phyloP scores from a whole-genome alignment of 106 monocot genomes.

The Iris macrosiphon region DNA sequence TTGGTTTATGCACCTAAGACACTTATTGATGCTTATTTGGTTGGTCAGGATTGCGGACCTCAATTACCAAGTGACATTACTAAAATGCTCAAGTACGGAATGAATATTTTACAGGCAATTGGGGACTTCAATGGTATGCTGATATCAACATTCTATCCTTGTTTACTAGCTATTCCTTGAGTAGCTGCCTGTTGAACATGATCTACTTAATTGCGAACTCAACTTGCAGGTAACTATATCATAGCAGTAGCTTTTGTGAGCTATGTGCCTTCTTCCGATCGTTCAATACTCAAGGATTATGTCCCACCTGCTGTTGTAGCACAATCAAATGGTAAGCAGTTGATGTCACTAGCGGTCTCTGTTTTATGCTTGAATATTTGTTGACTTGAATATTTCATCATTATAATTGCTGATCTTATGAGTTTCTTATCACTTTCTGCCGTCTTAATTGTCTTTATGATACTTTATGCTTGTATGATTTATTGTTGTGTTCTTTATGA shows the following conservation, averaged over 20 bases:
- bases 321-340: too few species aligned
- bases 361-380: too few species aligned
- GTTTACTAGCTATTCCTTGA: background rate
- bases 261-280: constrained; percentile 5
- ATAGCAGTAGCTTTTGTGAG: constrained; percentile 57
- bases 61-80: constrained; percentile 93
- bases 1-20: background rate
- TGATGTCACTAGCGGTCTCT: too few species aligned
- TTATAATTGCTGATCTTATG: too few species aligned
- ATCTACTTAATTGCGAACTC: background rate
- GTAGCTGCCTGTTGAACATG: background rate
- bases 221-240: constrained; percentile 51
- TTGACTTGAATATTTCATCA: too few species aligned
- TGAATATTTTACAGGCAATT: constrained; percentile 78
- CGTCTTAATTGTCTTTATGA: too few species aligned
- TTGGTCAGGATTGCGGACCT: constrained; percentile 70
- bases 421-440: too few species aligned
- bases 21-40: background rate
- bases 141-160: background rate
- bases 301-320: constrained; percentile 29
- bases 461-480: too few species aligned
- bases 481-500: too few species aligned
- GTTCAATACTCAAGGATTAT: constrained; percentile 51
- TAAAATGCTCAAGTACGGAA: constrained; percentile 82
- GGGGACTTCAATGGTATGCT: constrained; percentile 77